Percentiles rank a stretch among this genome's conserved stretches.
Conservation (phyloP, 139 green algal genomes). For the Mychonastes homosphaera region DNA sequence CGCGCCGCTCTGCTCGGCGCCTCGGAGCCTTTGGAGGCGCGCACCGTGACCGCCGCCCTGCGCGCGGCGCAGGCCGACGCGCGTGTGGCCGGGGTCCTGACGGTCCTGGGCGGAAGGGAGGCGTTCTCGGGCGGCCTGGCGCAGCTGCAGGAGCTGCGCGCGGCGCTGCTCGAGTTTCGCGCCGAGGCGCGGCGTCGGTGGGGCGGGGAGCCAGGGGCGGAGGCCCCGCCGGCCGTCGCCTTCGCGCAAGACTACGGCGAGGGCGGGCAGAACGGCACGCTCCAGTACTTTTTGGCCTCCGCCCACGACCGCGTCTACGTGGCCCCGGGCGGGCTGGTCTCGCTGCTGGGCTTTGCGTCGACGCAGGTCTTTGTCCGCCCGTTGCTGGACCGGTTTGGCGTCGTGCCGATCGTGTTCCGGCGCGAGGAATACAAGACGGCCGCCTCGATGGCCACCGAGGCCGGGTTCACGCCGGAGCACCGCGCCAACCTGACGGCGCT, state of each 20-base stretch:
- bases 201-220: too few species aligned
- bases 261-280: constrained; percentile 33
- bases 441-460: constrained; percentile 1
- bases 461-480: constrained; percentile 20
- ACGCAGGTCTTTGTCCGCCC: constrained; percentile 28
- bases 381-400: constrained; percentile 31
- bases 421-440: constrained; percentile 51
- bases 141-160: constrained; percentile 46
- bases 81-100: constrained; percentile 32
- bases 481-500: constrained; percentile 25
- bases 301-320: constrained; percentile 36
- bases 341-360: constrained; percentile 14
- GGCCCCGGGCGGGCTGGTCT: constrained; percentile 14
- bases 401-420: constrained; percentile 29
- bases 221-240: constrained; percentile 21
- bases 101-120: constrained; percentile 26
- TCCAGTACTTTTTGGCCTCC: constrained; percentile 41
- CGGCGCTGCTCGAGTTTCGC: constrained; percentile 33
- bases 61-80: constrained; percentile 23
- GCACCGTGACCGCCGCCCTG: constrained; percentile 19
- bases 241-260: constrained; percentile 45
- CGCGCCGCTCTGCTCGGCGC: not conserved
- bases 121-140: constrained; percentile 36
- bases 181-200: not conserved
- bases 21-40: not conserved